These are phyloP conservation scores for Ganoderma resinaceum DNA, from an alignment of 1,284 basidiomycete species.

Conservation along the genomic window DNA sequence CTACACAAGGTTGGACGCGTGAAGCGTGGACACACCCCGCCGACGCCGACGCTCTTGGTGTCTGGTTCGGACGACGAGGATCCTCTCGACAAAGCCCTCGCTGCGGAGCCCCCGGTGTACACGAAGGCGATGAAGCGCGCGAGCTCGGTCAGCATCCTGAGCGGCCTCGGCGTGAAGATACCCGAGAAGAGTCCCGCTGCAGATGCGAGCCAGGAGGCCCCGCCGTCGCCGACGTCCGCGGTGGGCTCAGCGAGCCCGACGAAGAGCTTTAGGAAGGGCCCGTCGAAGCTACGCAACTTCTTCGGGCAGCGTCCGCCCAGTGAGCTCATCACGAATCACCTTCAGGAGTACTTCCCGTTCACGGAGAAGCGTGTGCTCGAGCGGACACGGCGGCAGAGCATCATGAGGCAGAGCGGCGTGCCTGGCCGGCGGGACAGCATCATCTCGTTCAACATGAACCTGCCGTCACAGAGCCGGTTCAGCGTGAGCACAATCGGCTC, in stretches of 20 bases:
- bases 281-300: constrained; percentile 91
- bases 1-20: constrained; percentile 59
- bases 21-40: constrained; percentile 38
- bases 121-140: constrained; percentile 87
- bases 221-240: constrained; percentile 41
- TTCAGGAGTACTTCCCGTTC: constrained; percentile 95
- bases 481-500: constrained; percentile 77
- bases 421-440: constrained; percentile 43
- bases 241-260: constrained; percentile 36
- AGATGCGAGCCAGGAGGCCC: constrained; percentile 54
- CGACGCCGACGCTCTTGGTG: constrained; percentile 44
- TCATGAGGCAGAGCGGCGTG: constrained; percentile 58
- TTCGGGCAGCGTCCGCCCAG: constrained; percentile 97
- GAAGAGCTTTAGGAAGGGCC: constrained; percentile 53
- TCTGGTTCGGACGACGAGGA: constrained; percentile 42
- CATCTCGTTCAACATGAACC: constrained; percentile 44
- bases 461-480: constrained; percentile 57
- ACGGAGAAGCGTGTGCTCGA: constrained; percentile 90
- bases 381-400: constrained; percentile 86
- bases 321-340: constrained; percentile 96
- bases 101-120: constrained; percentile 30
- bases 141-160: constrained; percentile 93
- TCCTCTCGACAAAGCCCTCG: constrained; percentile 40
- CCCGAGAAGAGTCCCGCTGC: constrained; percentile 49
- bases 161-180: constrained; percentile 85